Conservation (phyloP, 768 basidiomycete species). For the Hydnomerulius pinastri region DNA sequence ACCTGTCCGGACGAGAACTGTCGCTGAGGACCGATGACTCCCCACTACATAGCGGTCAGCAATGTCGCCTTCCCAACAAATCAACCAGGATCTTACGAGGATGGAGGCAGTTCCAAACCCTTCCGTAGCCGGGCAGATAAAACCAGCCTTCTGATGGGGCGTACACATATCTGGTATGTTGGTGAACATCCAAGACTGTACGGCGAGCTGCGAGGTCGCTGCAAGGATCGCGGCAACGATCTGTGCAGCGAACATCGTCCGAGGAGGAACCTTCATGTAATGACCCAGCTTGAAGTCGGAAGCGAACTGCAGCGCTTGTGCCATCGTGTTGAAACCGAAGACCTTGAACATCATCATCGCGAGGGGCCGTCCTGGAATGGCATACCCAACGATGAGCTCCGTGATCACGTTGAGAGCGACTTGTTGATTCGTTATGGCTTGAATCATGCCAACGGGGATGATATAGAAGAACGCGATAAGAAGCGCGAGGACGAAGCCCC, state of each 20-base stretch:
- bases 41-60: conserved; percentile 43
- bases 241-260: conserved; percentile 70
- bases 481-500: conserved; percentile 45
- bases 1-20: conserved; percentile 71
- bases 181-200: conserved; percentile 60
- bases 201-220: conserved; percentile 65
- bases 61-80: not conserved
- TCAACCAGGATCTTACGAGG: conserved; percentile 42
- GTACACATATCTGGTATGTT: conserved; percentile 40
- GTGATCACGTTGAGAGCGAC: conserved; percentile 70
- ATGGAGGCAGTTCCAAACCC: conserved; percentile 57
- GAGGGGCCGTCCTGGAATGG: conserved; percentile 62
- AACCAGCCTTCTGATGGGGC: conserved; percentile 17
- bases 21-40: conserved; percentile 79
- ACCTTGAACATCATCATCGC: conserved; percentile 83
- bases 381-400: conserved; percentile 66
- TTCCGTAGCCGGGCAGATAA: conserved; percentile 33
- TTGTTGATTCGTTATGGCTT: conserved; percentile 81
- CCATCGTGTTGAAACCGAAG: conserved; percentile 68
- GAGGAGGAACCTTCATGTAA: conserved; percentile 68
- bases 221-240: conserved; percentile 61
- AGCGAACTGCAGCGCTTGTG: conserved; percentile 66
- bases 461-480: conserved; percentile 60
- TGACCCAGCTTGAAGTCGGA: conserved; percentile 79
- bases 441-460: conserved; percentile 77